Conservation (phyloP, 1,284 basidiomycete species). For the Moesziomyces sp. region DNA sequence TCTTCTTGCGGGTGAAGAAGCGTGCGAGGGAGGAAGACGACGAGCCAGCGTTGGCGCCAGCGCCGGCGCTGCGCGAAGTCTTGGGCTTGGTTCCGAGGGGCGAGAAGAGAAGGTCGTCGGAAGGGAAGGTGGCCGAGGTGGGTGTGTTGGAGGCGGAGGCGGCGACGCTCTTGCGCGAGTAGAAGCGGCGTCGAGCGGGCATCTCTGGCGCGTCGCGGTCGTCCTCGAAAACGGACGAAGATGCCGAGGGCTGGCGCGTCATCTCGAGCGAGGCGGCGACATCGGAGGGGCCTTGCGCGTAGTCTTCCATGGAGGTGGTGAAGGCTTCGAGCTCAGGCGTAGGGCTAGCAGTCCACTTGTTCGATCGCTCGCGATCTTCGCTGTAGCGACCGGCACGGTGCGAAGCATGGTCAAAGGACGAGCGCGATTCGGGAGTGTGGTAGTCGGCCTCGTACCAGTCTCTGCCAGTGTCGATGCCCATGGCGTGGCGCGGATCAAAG, state of each 20-base stretch:
- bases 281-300: constrained; percentile 6
- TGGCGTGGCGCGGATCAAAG: constrained; percentile 61
- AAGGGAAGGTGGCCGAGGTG: constrained; percentile 5
- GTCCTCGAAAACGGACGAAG: constrained; percentile 50
- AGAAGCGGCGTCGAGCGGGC: constrained; percentile 30
- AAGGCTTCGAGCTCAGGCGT: constrained; percentile 62
- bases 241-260: constrained; percentile 36
- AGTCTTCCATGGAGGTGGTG: constrained; percentile 33
- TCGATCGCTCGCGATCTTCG: constrained; percentile 6
- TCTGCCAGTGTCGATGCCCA: constrained; percentile 57
- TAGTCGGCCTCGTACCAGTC: constrained; percentile 33
- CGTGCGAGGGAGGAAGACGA: constrained; percentile 37
- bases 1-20: constrained; percentile 56
- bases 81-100: constrained; percentile 22
- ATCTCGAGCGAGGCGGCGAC: constrained; percentile 13
- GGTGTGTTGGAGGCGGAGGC: not conserved
- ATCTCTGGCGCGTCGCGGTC: constrained; percentile 35
- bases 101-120: constrained; percentile 37
- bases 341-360: constrained; percentile 41
- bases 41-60: constrained; percentile 11
- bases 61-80: constrained; percentile 17
- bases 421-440: constrained; percentile 9
- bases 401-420: constrained; percentile 27
- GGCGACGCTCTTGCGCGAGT: constrained; percentile 34
- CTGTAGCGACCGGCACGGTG: constrained; percentile 8